These are phyloP conservation scores for Sarcodon aspratus DNA, from an alignment of 768 basidiomycete genomes.

Conservation along the genomic window DNA sequence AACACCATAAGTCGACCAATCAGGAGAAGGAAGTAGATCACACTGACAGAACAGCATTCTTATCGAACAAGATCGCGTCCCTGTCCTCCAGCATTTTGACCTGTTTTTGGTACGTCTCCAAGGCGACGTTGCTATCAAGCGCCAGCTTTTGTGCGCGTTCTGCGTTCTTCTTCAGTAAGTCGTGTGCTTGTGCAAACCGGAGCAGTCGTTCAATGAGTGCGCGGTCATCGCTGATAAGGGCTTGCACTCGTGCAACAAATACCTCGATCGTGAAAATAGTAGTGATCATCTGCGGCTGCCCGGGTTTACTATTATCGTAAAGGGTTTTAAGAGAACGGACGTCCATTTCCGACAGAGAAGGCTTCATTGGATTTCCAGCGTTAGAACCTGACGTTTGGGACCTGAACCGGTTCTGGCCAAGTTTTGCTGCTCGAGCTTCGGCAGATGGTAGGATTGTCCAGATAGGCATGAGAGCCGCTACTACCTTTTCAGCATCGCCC, in stretches of 20 bases:
- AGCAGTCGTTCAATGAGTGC: conserved; percentile 75
- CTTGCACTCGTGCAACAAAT: conserved; percentile 68
- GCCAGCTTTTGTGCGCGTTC: conserved; percentile 87
- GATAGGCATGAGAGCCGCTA: conserved; percentile 54
- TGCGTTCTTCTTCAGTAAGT: conserved; percentile 85
- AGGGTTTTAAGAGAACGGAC: conserved; percentile 77
- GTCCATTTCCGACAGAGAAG: conserved; percentile 74
- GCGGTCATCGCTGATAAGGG: conserved; percentile 74
- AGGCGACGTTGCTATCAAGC: conserved; percentile 63
- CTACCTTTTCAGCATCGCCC: conserved; percentile 41
- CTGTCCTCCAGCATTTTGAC: conserved; percentile 72
- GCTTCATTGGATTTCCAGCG: conserved; percentile 11
- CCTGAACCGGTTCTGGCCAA: conserved; percentile 37
- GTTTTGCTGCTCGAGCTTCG: conserved; percentile 65
- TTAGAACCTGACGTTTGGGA: conserved; percentile 18
- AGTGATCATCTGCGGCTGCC: conserved; percentile 2
- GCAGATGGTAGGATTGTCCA: conserved; percentile 82
- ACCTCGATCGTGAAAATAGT: conserved; percentile 63
- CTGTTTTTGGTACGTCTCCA: conserved; percentile 90
- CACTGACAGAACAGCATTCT: conserved; percentile 46
- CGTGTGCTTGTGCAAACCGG: conserved; percentile 82
- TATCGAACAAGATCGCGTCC: conserved; percentile 38
- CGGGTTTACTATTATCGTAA: conserved; percentile 32
- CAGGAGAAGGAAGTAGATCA: neutral
- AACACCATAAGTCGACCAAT: neutral